phyloP scores from a whole-genome alignment of 2,329 filamentous ascomycete species.

The Alternaria brassicae region DNA sequence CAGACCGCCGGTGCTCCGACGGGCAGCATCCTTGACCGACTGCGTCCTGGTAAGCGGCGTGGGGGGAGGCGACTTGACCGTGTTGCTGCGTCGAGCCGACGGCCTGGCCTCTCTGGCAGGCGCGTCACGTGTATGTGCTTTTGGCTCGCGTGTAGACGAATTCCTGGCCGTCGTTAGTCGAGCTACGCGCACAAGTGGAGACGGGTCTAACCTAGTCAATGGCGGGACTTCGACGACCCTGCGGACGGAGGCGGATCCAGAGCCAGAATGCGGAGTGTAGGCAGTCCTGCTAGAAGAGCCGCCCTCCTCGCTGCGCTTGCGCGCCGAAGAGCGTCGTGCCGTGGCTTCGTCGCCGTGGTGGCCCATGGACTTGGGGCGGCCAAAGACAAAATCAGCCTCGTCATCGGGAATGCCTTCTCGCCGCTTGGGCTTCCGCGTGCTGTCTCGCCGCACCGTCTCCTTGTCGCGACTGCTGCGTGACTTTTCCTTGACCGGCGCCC shows the following conservation, averaged over 20 bases:
- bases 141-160: constrained; percentile 42
- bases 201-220: constrained; percentile 36
- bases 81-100: constrained; percentile 40
- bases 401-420: constrained; percentile 34
- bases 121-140: constrained; percentile 26
- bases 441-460: constrained; percentile 40
- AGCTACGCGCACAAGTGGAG: constrained; percentile 14
- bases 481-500: constrained; percentile 37
- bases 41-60: constrained; percentile 37
- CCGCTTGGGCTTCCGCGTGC: constrained; percentile 37
- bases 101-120: constrained; percentile 36
- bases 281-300: constrained; percentile 45
- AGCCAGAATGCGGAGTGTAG: constrained; percentile 44
- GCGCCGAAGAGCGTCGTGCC: constrained; percentile 35
- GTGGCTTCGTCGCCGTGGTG: constrained; percentile 41
- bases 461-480: constrained; percentile 38
- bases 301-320: constrained; percentile 44
- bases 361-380: constrained; percentile 35
- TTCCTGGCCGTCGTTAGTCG: constrained; percentile 35
- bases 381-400: constrained; percentile 43
- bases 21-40: constrained; percentile 33
- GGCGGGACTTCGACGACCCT: constrained; percentile 40
- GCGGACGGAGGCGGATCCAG: constrained; percentile 40
- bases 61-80: constrained; percentile 35
- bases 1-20: constrained; percentile 44